Conservation (phyloP, 2,329 filamentous ascomycete genomes). For the Arthrobotrys sinensis region DNA sequence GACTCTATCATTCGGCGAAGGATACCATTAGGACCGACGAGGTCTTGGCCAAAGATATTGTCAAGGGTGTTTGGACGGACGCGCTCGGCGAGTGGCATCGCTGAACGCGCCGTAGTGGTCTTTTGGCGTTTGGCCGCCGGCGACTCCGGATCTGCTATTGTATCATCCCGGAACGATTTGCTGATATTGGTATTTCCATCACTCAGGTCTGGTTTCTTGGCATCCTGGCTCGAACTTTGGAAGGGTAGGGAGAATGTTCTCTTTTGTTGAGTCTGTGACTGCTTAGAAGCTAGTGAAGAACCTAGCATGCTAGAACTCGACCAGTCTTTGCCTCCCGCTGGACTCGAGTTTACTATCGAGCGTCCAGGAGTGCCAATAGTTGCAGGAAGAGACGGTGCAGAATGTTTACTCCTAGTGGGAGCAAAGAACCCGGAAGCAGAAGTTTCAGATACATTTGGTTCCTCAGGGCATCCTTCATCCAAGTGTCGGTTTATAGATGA, state of each 20-base stretch:
- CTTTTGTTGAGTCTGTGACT: constrained; percentile 38
- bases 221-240: constrained; percentile 30
- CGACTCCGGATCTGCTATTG: constrained; percentile 60
- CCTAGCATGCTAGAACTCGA: constrained; percentile 15
- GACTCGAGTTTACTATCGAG: constrained; percentile 28
- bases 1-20: constrained; percentile 88
- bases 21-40: constrained; percentile 87
- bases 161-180: constrained; percentile 36
- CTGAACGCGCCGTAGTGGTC: constrained; percentile 69
- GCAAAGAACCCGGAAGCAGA: constrained; percentile 39
- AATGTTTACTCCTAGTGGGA: constrained; percentile 17
- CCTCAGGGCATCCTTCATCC: constrained; percentile 79
- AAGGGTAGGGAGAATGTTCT: constrained; percentile 44
- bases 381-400: constrained; percentile 2
- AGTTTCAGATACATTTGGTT: constrained; percentile 32
- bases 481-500: constrained; percentile 89
- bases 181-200: constrained; percentile 10
- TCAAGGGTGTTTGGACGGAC: constrained; percentile 90
- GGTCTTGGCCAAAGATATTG: constrained; percentile 89
- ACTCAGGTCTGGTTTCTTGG: constrained; percentile 11
- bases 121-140: constrained; percentile 43
- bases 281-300: constrained; percentile 37
- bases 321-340: constrained; percentile 11
- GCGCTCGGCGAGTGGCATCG: constrained; percentile 89
- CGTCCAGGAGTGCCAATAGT: constrained; percentile 1